Evolutionary conservation across 73 alveolate genomes (phyloP).

Genomic region (Paramecium tetraurelia): DNA sequence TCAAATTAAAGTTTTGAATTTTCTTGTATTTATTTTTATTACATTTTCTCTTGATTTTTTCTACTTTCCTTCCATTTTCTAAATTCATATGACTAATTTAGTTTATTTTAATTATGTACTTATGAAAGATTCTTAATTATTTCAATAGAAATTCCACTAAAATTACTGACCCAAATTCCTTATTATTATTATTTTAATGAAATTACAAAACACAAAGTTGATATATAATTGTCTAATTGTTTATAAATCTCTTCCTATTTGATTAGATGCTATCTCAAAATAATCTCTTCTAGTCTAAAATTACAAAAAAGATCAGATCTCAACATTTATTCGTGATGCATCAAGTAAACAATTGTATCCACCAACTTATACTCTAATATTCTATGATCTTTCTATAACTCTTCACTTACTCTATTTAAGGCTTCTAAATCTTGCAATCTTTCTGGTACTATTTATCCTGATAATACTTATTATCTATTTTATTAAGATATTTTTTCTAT

Average conservation of each 20-base stretch:
- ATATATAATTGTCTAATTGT: background rate
- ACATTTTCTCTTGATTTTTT: background rate
- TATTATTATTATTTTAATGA: background rate
- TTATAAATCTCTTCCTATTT: background rate
- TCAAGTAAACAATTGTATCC: background rate
- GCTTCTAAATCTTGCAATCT: background rate
- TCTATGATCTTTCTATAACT: background rate
- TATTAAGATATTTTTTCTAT: background rate
- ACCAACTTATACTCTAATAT: background rate
- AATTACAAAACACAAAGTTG: background rate
- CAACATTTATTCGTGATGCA: background rate
- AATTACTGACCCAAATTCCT: background rate
- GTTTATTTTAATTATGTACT: background rate
- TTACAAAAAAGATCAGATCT: background rate
- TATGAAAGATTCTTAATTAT: background rate
- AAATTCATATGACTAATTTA: background rate
- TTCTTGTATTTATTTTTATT: background rate
- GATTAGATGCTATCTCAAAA: background rate
- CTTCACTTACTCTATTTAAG: background rate
- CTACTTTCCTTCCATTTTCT: background rate
- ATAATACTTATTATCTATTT: background rate
- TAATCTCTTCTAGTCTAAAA: background rate
- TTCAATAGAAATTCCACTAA: background rate
- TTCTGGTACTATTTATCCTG: constrained; percentile 12
- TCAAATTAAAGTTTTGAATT: background rate